A percentile compares a stretch with the other conserved stretches of the same genome.
phyloP scores from a whole-genome alignment of 1,284 basidiomycete species.

The Trichosporon sp. region DNA sequence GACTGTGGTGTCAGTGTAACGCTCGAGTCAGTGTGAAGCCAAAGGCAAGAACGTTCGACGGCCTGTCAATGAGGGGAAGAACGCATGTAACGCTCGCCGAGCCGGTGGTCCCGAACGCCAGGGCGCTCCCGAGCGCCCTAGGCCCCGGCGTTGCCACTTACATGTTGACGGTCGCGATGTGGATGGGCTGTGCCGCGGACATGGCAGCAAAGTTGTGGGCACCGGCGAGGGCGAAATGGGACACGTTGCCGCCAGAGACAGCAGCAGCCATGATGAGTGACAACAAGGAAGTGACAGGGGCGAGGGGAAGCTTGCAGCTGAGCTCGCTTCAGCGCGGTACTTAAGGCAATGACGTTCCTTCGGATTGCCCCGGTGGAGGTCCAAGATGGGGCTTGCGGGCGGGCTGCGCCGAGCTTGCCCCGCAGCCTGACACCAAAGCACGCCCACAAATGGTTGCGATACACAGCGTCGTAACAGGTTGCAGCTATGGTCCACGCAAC shows the following conservation, averaged over 20 bases:
- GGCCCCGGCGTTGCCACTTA: constrained; percentile 28
- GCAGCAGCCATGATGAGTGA: not conserved
- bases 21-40: no score
- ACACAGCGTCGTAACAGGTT: not conserved
- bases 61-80: no score
- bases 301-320: not conserved
- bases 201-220: constrained; percentile 6
- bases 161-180: constrained; percentile 52
- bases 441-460: not conserved
- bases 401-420: not conserved
- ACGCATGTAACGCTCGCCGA: not conserved
- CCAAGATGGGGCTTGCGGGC: not conserved
- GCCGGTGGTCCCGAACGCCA: not conserved
- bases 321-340: not conserved
- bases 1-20: constrained; percentile 28
- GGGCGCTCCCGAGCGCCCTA: no score
- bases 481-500: not conserved
- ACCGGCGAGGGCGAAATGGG: not conserved
- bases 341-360: not conserved
- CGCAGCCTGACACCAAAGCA: not conserved
- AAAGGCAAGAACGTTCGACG: no score
- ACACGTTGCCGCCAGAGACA: not conserved
- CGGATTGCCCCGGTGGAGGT: constrained; percentile 5
- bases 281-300: not conserved
- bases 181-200: constrained; percentile 25